Conservation (phyloP, 1,284 basidiomycete species). For the Ganoderma lucidum region DNA sequence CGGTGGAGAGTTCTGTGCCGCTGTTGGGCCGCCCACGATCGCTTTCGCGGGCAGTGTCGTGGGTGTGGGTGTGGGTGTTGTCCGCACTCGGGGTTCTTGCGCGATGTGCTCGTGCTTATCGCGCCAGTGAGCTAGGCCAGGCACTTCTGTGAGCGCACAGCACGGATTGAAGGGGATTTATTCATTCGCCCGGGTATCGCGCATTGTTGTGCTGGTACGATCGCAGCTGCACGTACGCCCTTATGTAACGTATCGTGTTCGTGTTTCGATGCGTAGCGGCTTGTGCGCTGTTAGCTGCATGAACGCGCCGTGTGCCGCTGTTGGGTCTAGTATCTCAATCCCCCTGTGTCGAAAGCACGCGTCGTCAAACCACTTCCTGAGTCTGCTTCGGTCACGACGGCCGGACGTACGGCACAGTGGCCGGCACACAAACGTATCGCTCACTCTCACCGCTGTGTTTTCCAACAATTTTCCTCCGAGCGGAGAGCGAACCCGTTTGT, state of each 20-base stretch:
- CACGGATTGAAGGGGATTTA: not conserved
- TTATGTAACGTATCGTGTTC: not conserved
- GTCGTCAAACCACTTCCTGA: not conserved
- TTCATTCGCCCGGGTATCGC: not conserved
- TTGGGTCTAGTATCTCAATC: not conserved
- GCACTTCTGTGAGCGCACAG: not conserved
- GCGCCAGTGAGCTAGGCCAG: not conserved
- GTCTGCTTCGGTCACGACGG: not conserved
- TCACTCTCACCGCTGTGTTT: not conserved
- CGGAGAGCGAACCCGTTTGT: not conserved
- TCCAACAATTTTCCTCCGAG: not conserved
- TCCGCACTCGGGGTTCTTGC: too few relatives aligned
- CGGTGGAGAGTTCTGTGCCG: not conserved
- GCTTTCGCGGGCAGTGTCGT: not conserved
- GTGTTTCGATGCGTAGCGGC: not conserved
- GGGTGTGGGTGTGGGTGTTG: not conserved
- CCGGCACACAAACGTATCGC: not conserved
- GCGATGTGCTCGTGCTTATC: not conserved
- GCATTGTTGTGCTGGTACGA: not conserved
- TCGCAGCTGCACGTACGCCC: too few relatives aligned
- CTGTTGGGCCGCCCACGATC: not conserved
- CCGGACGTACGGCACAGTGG: not conserved
- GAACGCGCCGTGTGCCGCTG: not conserved
- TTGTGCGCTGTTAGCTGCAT: not conserved
- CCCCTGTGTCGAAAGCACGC: not conserved